Conservation (phyloP, 257 asterid species). For the Fraxinus pennsylvanica region DNA sequence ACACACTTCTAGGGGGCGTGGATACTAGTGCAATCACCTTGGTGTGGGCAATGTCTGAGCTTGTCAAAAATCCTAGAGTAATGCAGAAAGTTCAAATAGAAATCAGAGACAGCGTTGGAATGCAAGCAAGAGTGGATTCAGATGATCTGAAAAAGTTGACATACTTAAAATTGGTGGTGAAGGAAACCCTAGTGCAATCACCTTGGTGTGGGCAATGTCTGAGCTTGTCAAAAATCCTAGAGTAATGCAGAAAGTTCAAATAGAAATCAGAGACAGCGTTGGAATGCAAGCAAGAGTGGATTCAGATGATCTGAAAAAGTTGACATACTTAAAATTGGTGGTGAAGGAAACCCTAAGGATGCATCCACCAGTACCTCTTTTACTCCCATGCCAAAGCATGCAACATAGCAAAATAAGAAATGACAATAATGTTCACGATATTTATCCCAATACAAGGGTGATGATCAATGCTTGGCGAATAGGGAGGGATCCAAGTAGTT, state of each 20-base stretch:
- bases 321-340: constrained; percentile 28
- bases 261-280: constrained; percentile 23
- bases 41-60: constrained; percentile 32
- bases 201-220: constrained; percentile 34
- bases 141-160: constrained; percentile 23
- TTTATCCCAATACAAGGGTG: constrained; percentile 23
- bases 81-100: constrained; percentile 32
- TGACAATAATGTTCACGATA: neutral
- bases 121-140: constrained; percentile 12
- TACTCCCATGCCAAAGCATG: constrained; percentile 24
- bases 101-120: constrained; percentile 22
- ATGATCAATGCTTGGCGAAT: constrained; percentile 29
- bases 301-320: constrained; percentile 19
- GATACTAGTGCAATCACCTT: constrained; percentile 22
- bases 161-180: constrained; percentile 30
- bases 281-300: constrained; percentile 22
- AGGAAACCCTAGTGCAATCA: constrained; percentile 38
- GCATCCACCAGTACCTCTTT: constrained; percentile 28
- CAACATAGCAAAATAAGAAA: constrained; percentile 7
- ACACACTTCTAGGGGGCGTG: constrained; percentile 28
- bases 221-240: constrained; percentile 28
- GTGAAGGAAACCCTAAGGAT: constrained; percentile 41
- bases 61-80: constrained; percentile 24
- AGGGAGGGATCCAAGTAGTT: constrained; percentile 24
- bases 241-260: constrained; percentile 28